These are phyloP conservation scores for Beta corolliflora DNA, from an alignment of 179 eudicot species.

Conservation along the genomic window DNA sequence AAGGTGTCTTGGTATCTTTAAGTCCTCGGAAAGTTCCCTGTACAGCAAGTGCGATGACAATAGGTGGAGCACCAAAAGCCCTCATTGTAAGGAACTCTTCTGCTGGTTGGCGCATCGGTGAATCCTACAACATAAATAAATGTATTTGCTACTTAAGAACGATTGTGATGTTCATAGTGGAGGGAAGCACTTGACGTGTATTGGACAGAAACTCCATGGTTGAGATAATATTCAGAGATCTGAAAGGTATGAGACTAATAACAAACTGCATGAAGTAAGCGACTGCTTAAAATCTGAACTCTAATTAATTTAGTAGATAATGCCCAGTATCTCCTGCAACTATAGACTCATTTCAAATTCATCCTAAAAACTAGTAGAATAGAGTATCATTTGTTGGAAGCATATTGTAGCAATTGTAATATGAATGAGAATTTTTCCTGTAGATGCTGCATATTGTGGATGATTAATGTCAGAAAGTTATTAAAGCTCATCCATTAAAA, in stretches of 20 bases:
- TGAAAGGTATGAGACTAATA: background rate
- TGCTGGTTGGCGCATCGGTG: slow-evolving; percentile 88
- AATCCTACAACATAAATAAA: slow-evolving; percentile 55
- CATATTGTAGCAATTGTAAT: background rate
- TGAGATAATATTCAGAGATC: background rate
- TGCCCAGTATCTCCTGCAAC: background rate
- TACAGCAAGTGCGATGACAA: slow-evolving; percentile 85
- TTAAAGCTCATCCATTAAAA: background rate
- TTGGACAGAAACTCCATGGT: background rate
- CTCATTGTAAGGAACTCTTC: slow-evolving; percentile 72
- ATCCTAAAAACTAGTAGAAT: background rate
- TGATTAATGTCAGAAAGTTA: background rate
- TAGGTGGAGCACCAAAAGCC: slow-evolving; percentile 93
- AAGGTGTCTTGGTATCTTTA: slow-evolving; percentile 91
- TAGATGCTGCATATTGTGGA: background rate
- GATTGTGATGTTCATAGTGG: background rate
- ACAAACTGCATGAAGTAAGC: background rate
- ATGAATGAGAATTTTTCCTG: background rate
- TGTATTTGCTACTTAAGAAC: background rate
- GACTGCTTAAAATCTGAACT: slow-evolving; percentile 7
- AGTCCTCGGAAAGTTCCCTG: slow-evolving; percentile 94
- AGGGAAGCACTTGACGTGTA: background rate
- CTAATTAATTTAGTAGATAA: background rate
- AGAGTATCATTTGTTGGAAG: background rate
- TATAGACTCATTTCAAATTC: background rate